Evolutionary conservation across 345 rosid species (phyloP), one percentile per base, ranked within the genome.

Genomic region (Syzygium aqueum): DNA sequence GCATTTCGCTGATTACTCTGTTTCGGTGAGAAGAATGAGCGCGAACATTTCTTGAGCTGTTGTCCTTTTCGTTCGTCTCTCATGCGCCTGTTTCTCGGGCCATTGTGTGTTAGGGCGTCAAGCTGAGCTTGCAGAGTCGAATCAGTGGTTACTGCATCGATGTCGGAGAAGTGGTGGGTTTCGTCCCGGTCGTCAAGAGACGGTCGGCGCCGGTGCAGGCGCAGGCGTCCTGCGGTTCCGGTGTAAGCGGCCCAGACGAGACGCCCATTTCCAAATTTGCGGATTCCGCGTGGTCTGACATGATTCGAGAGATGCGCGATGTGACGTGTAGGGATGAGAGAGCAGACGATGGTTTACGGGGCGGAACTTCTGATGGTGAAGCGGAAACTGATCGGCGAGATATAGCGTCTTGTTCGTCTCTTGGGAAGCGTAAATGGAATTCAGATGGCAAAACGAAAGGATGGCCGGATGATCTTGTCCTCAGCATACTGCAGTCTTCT

Each of bases 131-230:
- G 92, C 91, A 85, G 63, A 87, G 85, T 92, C 90, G 78, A 84
- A 86, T 96, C 49, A 65, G 89, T 86, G 77, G 87, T 30, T 91
- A 92, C 84, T 80, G 83, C 49, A 84, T 89, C 52, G 91, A 86
- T 82, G 88, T 88, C 1, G 96, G 91, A 57, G 98, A 97, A 73
- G 94, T 96, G 63, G 67, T 97, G 53, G 97, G 94, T 85, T 89
- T 96, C 61, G 89, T 94, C 91, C 97, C 97, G 6, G 94, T 94
- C 84, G 77, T 87, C 61, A 97, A 94, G 95, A 97, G 95, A 91
- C 93, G 92, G 40, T 88, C 86, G 85, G 83, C 87, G 57, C 92
- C 86, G 85, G 73, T 87, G 56, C 92, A 89, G 85, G 77, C 87
- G 2, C 89, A 67, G 54, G 87, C 90, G 53, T 87, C 94, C 63